Percentiles rank a stretch among this genome's conserved stretches.
Conservation (phyloP, 176 grass and related monocot species). For the Oryza nivara region DNA sequence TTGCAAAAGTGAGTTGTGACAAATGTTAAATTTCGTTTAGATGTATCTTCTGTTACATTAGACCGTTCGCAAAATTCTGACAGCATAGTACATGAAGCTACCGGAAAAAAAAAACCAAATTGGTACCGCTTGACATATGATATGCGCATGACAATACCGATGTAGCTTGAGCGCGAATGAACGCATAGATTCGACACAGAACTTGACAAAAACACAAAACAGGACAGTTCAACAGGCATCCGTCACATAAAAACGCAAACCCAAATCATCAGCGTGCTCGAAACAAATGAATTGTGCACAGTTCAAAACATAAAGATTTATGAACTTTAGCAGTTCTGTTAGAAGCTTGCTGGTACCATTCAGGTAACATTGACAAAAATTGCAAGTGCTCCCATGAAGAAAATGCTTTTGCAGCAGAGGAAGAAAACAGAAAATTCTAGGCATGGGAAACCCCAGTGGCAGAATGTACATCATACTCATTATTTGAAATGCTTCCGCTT, state of each 20-base stretch:
- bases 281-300: background rate
- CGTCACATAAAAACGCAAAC: background rate
- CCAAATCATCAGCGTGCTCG: background rate
- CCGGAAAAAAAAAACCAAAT: no score
- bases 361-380: slow-evolving; percentile 31
- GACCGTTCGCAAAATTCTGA: no score
- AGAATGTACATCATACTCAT: slow-evolving; percentile 65
- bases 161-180: no score
- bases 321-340: slow-evolving; percentile 35
- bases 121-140: no score
- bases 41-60: no score
- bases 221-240: background rate
- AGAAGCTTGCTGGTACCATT: slow-evolving; percentile 34
- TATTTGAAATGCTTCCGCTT: slow-evolving; percentile 58
- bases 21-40: no score
- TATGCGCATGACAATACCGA: no score
- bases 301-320: slow-evolving; percentile 38
- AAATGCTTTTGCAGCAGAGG: slow-evolving; percentile 44
- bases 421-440: slow-evolving; percentile 49
- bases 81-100: no score
- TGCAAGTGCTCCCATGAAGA: slow-evolving; percentile 26
- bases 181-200: no score
- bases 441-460: slow-evolving; percentile 47
- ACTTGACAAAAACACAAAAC: background rate
- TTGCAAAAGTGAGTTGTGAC: no score